Conservation (phyloP, 1,284 basidiomycete genomes). For the Psilocybe mexicana region DNA sequence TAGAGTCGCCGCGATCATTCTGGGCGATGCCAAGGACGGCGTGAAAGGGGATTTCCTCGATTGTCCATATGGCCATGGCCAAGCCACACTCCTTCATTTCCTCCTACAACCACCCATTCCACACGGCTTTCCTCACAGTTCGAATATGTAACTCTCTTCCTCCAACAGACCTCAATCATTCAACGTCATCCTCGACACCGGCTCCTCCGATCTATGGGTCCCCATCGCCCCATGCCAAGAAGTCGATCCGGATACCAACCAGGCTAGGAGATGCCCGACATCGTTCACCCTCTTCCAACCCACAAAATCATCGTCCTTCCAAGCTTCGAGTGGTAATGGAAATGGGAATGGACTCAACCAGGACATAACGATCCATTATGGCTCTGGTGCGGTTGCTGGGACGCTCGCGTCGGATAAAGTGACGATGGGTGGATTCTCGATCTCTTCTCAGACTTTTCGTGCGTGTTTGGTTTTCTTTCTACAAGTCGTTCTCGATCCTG, state of each 20-base stretch:
- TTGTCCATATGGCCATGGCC: neutral
- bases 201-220: slow-evolving; percentile 85
- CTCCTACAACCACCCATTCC: neutral
- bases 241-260: slow-evolving; percentile 33
- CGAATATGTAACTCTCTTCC: neutral
- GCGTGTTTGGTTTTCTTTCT: slow-evolving; percentile 22
- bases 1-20: no score
- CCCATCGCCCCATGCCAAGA: slow-evolving; percentile 47
- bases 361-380: slow-evolving; percentile 43
- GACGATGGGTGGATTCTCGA: slow-evolving; percentile 47
- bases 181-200: slow-evolving; percentile 63
- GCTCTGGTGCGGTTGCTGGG: slow-evolving; percentile 52
- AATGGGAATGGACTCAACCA: no score
- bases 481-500: neutral
- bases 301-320: slow-evolving; percentile 40
- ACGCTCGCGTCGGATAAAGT: slow-evolving; percentile 48
- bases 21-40: no score
- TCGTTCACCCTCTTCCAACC: slow-evolving; percentile 44
- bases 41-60: no score
- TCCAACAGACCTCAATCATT: slow-evolving; percentile 42
- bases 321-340: slow-evolving; percentile 22
- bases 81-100: neutral
- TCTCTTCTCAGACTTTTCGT: slow-evolving; percentile 51
- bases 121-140: slow-evolving; percentile 1
- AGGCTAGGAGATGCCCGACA: neutral